phyloP scores from a whole-genome alignment of 2,329 filamentous ascomycete species.

The Apiospora rasikravindrae region DNA sequence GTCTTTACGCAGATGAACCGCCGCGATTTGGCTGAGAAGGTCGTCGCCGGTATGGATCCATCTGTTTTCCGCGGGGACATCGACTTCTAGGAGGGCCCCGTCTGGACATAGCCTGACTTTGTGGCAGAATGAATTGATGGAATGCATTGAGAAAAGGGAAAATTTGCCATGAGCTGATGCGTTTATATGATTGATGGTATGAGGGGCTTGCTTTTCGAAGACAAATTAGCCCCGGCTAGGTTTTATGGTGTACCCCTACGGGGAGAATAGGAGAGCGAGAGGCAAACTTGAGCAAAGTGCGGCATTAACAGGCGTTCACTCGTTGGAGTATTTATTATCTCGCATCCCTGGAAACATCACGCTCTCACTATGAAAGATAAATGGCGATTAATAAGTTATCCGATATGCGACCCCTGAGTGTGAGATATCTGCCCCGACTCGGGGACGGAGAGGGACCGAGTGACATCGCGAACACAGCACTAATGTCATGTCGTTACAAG shows the following conservation, averaged over 20 bases:
- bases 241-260: neutral
- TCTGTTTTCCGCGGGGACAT: constrained; percentile 88
- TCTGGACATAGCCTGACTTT: neutral
- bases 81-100: constrained; percentile 67
- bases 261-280: neutral
- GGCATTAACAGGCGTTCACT: constrained; percentile 7
- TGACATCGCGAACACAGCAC: neutral
- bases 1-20: constrained; percentile 98
- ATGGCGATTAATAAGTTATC: neutral
- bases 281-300: neutral
- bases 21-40: constrained; percentile 84
- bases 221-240: neutral
- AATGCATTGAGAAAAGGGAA: neutral
- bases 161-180: neutral
- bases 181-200: constrained; percentile 3
- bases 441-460: neutral
- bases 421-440: neutral
- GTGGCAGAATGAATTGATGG: neutral
- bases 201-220: neutral
- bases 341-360: neutral
- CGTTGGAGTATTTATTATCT: neutral
- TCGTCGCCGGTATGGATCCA: constrained; percentile 88
- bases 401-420: neutral
- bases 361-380: neutral
- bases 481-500: neutral